phyloP scores from a whole-genome alignment of 1,139 yeast genomes.

The Blastobotrys buckinghamii region DNA sequence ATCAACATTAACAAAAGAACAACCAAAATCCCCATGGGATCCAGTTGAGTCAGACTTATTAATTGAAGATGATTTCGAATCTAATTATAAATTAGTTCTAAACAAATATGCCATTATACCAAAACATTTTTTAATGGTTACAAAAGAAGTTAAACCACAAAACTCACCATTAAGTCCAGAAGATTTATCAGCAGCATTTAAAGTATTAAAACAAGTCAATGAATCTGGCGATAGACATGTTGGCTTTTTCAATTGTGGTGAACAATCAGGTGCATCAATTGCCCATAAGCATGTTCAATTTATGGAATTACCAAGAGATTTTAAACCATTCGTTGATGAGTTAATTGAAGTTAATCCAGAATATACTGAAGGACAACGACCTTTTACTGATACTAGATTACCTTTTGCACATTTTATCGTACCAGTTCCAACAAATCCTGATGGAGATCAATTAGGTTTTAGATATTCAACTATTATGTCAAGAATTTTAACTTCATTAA shows the following conservation, averaged over 20 bases:
- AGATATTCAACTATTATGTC: conserved; percentile 66
- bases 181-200: conserved; percentile 57
- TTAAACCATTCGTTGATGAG: conserved; percentile 55
- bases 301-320: conserved; percentile 56
- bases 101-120: conserved; percentile 85
- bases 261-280: conserved; percentile 85
- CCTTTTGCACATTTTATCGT: conserved; percentile 83
- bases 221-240: conserved; percentile 43
- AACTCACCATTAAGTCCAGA: conserved; percentile 60
- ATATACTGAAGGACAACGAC: conserved; percentile 42
- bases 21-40: conserved; percentile 62
- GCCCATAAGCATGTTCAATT: conserved; percentile 91
- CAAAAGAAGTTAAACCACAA: conserved; percentile 69
- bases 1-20: not conserved
- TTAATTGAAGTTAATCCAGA: conserved; percentile 43
- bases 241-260: conserved; percentile 87
- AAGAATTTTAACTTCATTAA: conserved; percentile 59
- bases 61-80: conserved; percentile 50
- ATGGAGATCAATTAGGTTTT: conserved; percentile 44
- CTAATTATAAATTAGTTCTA: conserved; percentile 50
- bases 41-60: conserved; percentile 75
- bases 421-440: conserved; percentile 40
- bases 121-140: conserved; percentile 70
- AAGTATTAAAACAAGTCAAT: conserved; percentile 42
- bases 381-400: conserved; percentile 53